phyloP scores from a whole-genome alignment of 2,329 filamentous ascomycete species.

The Magnaporthiopsis incrustans region DNA sequence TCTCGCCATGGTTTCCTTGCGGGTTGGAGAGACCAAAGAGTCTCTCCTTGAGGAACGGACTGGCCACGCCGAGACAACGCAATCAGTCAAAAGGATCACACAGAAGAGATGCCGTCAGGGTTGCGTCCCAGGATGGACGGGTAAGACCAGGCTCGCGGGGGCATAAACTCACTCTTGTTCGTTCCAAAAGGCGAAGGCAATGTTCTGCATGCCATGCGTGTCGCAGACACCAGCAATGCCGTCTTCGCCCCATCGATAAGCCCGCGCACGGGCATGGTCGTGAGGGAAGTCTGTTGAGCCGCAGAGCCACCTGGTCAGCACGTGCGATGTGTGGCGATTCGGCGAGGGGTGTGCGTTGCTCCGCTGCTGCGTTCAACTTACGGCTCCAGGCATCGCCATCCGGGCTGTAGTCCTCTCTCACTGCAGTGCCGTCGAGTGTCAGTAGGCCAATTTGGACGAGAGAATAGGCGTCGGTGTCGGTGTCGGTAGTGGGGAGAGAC shows the following conservation, averaged over 20 bases:
- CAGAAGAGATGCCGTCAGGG: background rate
- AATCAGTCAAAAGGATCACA: constrained; percentile 13
- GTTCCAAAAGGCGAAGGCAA: constrained; percentile 97
- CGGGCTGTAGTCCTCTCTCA: constrained; percentile 83
- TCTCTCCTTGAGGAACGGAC: constrained; percentile 88
- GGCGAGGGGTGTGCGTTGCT: constrained; percentile 8
- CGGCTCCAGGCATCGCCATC: constrained; percentile 94
- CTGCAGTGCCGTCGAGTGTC: constrained; percentile 29
- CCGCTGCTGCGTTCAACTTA: constrained; percentile 40
- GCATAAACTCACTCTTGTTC: constrained; percentile 70
- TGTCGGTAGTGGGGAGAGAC: background rate
- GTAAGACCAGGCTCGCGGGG: background rate
- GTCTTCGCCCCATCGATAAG: constrained; percentile 94
- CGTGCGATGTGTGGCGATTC: background rate
- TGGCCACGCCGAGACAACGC: constrained; percentile 25
- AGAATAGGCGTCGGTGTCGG: background rate
- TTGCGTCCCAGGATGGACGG: background rate
- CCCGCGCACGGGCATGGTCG: constrained; percentile 79
- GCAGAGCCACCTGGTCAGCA: constrained; percentile 20
- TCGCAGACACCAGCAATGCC: constrained; percentile 92
- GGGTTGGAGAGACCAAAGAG: constrained; percentile 93
- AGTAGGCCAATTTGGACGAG: constrained; percentile 10
- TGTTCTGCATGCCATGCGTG: constrained; percentile 83
- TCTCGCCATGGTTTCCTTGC: constrained; percentile 95
- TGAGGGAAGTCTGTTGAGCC: constrained; percentile 71